These are phyloP conservation scores for Trametes versicolor DNA, from an alignment of 1,284 basidiomycete species.

Conservation along the genomic window DNA sequence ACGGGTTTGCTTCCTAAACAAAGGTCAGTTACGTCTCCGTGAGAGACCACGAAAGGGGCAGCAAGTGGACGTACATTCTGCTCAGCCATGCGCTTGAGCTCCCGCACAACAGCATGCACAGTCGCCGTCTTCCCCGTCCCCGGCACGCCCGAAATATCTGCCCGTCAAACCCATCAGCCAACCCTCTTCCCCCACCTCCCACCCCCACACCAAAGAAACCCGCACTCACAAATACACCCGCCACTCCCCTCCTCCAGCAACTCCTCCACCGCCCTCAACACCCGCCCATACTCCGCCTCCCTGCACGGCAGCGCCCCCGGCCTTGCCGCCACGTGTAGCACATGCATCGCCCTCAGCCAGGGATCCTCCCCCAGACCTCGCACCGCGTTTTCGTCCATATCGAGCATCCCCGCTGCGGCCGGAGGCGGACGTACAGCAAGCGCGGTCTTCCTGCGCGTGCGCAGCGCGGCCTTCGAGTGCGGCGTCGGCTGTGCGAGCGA, in stretches of 20 bases:
- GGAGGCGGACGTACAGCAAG: slow-evolving; percentile 49
- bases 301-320: slow-evolving; percentile 93
- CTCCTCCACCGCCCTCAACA: slow-evolving; percentile 84
- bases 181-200: neutral
- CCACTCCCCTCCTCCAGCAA: slow-evolving; percentile 93
- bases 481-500: slow-evolving; percentile 67
- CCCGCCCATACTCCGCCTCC: slow-evolving; percentile 86
- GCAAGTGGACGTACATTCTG: slow-evolving; percentile 62
- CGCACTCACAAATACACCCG: slow-evolving; percentile 89
- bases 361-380: slow-evolving; percentile 70
- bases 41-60: neutral
- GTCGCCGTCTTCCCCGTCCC: slow-evolving; percentile 99
- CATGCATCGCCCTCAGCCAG: slow-evolving; percentile 86
- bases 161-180: slow-evolving; percentile 1
- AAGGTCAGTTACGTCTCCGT: neutral
- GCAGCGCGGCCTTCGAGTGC: slow-evolving; percentile 70
- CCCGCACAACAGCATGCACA: slow-evolving; percentile 90
- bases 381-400: slow-evolving; percentile 27
- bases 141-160: slow-evolving; percentile 97
- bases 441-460: slow-evolving; percentile 49
- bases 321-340: slow-evolving; percentile 93
- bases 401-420: slow-evolving; percentile 43
- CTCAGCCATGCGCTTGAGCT: slow-evolving; percentile 88
- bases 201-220: neutral
- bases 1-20: slow-evolving; percentile 86